Evolutionary conservation across 108 stramenopile genomes (phyloP).

Genomic region (Skeletonema costatum): DNA sequence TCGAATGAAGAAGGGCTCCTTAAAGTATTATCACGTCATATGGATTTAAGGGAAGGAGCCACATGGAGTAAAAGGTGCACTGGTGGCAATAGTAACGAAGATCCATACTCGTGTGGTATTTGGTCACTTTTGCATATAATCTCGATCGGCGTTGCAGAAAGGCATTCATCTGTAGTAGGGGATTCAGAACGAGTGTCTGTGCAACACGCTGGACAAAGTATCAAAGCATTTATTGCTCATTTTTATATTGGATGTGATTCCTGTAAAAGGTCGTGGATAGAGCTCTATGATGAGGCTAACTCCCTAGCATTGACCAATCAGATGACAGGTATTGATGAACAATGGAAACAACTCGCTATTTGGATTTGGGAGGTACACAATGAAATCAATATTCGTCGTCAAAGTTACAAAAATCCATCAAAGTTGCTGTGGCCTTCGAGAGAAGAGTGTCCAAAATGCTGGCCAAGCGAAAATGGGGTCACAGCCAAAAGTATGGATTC

Average conservation of each 20-base stretch:
- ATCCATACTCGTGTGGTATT: slow-evolving; percentile 45
- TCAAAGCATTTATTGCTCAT: slow-evolving; percentile 41
- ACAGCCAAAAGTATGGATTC: slow-evolving; percentile 21
- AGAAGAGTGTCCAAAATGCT: slow-evolving; percentile 43
- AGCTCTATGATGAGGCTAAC: slow-evolving; percentile 28
- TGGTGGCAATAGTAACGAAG: slow-evolving; percentile 23
- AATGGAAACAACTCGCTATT: slow-evolving; percentile 46
- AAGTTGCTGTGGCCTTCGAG: slow-evolving; percentile 37
- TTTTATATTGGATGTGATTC: slow-evolving; percentile 35
- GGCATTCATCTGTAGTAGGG: slow-evolving; percentile 50
- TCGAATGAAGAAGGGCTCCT: slow-evolving; percentile 17
- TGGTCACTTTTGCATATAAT: slow-evolving; percentile 55
- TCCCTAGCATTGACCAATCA: slow-evolving; percentile 15
- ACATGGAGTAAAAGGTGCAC: slow-evolving; percentile 27
- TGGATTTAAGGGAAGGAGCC: slow-evolving; percentile 11
- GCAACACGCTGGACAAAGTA: slow-evolving; percentile 30
- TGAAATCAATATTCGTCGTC: slow-evolving; percentile 24
- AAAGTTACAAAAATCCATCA: slow-evolving; percentile 13
- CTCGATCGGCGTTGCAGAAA: slow-evolving; percentile 50
- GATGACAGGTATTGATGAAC: background rate
- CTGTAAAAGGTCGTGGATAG: slow-evolving; percentile 24
- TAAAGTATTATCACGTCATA: slow-evolving; percentile 21
- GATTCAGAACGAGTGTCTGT: slow-evolving; percentile 36
- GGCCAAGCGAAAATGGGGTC: slow-evolving; percentile 15
- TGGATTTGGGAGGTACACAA: slow-evolving; percentile 58